Base-by-base conservation (phyloP, 2,329 filamentous ascomycete species). In the Monilinia fructigena region DNA sequence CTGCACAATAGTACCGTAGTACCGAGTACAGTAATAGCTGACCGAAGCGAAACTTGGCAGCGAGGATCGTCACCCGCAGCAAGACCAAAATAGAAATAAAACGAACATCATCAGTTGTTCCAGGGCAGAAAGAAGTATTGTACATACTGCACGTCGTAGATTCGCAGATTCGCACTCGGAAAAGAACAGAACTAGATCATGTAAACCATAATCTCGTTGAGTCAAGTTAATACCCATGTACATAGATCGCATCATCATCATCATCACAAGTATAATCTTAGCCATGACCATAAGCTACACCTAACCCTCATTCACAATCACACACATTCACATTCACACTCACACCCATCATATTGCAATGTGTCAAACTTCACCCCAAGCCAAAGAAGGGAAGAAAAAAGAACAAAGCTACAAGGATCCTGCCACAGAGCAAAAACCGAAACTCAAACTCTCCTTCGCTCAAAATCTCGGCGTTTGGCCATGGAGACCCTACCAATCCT, bases 391-490 rank as follows among this genome's bases (percentile, higher is more conserved):
- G 4, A 28, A 28, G 4, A 28, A 28, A 28, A 28, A 28, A 42
- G 2, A 4, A 42, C 40, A 16, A 14, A 42, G 11, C 11, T 42
- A 42, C 40, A 4, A 42, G 40, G 11, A 42, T 12, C 11, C 16
- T 8, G 11, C 12, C 40, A 42, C 12, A 42, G 16, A 47, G 18
- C 42, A 20, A 48, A 48, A 48, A 16, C 16, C 47, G 20, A 48
- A 48, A 23, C 47, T 8, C 47, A 5, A 47, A 58, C 26, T 31
- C 28, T n/a, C n/a, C 23, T 47, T 64, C 52, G 53, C 62, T 64
- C 38, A 40, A 64, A 58, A 23, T 10, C n/a, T 64, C 62, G 62
- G 62, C 53, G 53, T 56, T 50, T 56, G 40, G 31, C 31, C 31
- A 45, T 59, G 56, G 56, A 60, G 56, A 64, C 62, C 38, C 62